Conservation (phyloP, 345 rosid genomes). For the Brassica cretica region DNA sequence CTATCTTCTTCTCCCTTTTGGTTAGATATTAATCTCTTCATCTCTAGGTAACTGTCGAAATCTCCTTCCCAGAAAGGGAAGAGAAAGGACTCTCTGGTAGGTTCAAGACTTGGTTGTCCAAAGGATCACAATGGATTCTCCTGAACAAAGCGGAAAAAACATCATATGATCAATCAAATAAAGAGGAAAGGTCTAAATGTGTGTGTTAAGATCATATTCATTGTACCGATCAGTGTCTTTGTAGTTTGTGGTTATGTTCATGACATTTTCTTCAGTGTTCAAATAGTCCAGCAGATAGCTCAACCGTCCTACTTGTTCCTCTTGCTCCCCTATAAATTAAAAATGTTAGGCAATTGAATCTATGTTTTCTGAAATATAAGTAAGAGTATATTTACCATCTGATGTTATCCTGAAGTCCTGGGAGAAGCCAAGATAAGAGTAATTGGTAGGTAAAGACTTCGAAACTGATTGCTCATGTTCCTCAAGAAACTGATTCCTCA, state of each 20-base stretch:
- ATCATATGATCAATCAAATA: background rate
- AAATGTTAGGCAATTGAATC: background rate
- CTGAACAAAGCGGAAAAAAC: background rate
- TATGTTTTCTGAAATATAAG: background rate
- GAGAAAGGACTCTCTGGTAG: constrained; percentile 97
- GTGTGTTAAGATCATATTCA: constrained; percentile 15
- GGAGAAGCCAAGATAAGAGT: constrained; percentile 52
- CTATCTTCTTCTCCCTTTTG: constrained; percentile 30
- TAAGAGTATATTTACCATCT: constrained; percentile 48
- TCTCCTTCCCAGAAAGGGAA: constrained; percentile 53
- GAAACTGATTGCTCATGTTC: constrained; percentile 45
- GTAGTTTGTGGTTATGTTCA: constrained; percentile 46
- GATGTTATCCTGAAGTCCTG: constrained; percentile 47
- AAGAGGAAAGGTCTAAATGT: background rate
- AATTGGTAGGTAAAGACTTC: constrained; percentile 42
- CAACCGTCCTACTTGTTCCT: constrained; percentile 55
- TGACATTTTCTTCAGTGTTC: constrained; percentile 51
- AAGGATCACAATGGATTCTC: constrained; percentile 26
- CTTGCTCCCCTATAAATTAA: constrained; percentile 29
- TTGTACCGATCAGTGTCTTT: constrained; percentile 67
- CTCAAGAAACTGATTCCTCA: constrained; percentile 35
- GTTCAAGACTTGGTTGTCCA: constrained; percentile 59
- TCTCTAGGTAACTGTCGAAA: constrained; percentile 68
- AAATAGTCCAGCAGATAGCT: constrained; percentile 61
- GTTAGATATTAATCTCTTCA: constrained; percentile 25